A percentile compares a stretch with the other conserved stretches of the same genome.
Conservation (phyloP, 2,329 filamentous ascomycete genomes). For the Aureobasidium subglaciale region DNA sequence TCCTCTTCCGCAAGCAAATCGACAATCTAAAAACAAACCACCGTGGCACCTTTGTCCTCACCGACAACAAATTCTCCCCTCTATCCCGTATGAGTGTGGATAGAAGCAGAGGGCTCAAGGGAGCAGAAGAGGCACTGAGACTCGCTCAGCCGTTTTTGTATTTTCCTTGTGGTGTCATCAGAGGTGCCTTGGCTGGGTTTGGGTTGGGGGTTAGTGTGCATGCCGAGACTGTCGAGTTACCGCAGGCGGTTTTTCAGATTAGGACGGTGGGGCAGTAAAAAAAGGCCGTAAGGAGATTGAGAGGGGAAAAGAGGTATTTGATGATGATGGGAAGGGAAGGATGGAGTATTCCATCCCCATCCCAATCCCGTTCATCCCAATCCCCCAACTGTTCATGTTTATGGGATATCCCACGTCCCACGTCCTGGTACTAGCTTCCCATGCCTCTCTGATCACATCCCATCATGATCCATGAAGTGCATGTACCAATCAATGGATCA, state of each 20-base stretch:
- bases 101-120: slow-evolving; percentile 25
- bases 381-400: too few relatives aligned
- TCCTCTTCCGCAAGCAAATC: slow-evolving; percentile 93
- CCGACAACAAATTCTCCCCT: slow-evolving; percentile 84
- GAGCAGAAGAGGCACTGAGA: slow-evolving; percentile 44
- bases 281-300: too few relatives aligned
- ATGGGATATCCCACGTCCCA: too few relatives aligned
- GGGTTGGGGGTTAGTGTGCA: slow-evolving; percentile 88
- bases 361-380: too few relatives aligned
- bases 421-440: too few relatives aligned
- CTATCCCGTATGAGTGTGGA: slow-evolving; percentile 86
- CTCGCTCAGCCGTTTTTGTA: slow-evolving; percentile 86
- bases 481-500: too few relatives aligned
- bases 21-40: slow-evolving; percentile 99
- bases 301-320: too few relatives aligned
- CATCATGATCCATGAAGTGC: too few relatives aligned
- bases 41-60: slow-evolving; percentile 90
- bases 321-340: too few relatives aligned
- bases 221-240: slow-evolving; percentile 80
- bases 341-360: too few relatives aligned
- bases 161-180: slow-evolving; percentile 89
- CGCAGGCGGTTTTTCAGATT: slow-evolving; percentile 89
- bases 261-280: slow-evolving; percentile 72
- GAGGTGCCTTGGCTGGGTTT: slow-evolving; percentile 85
- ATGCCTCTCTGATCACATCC: too few relatives aligned